Percentiles rank a stretch among this genome's conserved stretches.
phyloP scores from a whole-genome alignment of 257 asterid genomes.

The Salvia hispanica region DNA sequence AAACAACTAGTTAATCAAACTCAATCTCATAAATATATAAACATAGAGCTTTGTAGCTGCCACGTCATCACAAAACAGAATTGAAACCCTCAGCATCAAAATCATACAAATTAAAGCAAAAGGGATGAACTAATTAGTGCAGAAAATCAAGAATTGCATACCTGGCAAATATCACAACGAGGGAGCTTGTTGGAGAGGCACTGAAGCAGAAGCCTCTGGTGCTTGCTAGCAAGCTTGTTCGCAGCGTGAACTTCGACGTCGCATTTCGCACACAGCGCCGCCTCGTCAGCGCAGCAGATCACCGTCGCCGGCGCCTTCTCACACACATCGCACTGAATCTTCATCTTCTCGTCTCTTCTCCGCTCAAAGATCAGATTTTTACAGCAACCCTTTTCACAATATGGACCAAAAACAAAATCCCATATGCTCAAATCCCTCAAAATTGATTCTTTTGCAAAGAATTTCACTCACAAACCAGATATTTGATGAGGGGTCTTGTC shows the following conservation, averaged over 20 bases:
- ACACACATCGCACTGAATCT: slow-evolving; percentile 98
- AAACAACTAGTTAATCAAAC: no score
- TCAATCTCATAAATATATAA: no score
- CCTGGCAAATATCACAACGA: slow-evolving; percentile 94
- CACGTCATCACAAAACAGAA: background rate
- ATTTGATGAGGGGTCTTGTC: slow-evolving; percentile 22
- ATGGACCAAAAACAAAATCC: no score
- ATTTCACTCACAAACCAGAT: slow-evolving; percentile 14
- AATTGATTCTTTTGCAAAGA: slow-evolving; percentile 4
- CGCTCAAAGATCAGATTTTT: slow-evolving; percentile 15
- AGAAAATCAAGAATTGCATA: slow-evolving; percentile 27
- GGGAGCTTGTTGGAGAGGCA: slow-evolving; percentile 87
- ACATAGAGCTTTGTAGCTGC: no score
- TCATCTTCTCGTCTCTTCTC: slow-evolving; percentile 44
- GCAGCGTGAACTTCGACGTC: slow-evolving; percentile 94
- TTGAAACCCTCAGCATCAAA: background rate
- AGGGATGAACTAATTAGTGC: no score
- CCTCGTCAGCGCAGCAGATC: slow-evolving; percentile 99
- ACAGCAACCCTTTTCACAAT: slow-evolving; percentile 23
- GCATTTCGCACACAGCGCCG: slow-evolving; percentile 84
- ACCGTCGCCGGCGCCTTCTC: slow-evolving; percentile 94
- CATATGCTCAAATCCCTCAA: background rate
- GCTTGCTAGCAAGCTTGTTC: slow-evolving; percentile 92
- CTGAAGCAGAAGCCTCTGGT: slow-evolving; percentile 85
- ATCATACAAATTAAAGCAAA: background rate